phyloP scores from a whole-genome alignment of 225 moss, liverwort and hornwort species.

The Thuidium tamariscinum region DNA sequence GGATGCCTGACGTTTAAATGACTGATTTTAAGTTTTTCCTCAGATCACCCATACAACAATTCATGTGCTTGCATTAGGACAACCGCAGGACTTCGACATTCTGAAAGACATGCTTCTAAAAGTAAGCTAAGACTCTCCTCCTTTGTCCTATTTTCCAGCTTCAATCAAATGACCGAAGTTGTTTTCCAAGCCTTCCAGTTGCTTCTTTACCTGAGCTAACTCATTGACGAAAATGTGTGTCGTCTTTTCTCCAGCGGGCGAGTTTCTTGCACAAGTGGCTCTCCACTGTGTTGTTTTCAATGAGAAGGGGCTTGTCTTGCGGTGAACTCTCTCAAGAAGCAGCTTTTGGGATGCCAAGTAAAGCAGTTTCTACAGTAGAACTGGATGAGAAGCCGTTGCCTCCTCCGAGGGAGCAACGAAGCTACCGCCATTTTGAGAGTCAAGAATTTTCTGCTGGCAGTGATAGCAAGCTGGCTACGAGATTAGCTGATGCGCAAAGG shows the following conservation, averaged over 20 bases:
- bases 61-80: constrained; percentile 36
- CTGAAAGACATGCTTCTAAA: constrained; percentile 35
- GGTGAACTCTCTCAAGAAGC: constrained; percentile 18
- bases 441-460: constrained; percentile 3
- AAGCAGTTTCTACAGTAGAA: constrained; percentile 12
- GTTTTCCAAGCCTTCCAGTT: not conserved
- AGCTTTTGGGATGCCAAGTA: constrained; percentile 26
- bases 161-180: not conserved
- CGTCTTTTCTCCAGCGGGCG: constrained; percentile 19
- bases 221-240: not conserved
- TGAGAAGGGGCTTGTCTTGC: not conserved
- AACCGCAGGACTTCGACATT: constrained; percentile 33
- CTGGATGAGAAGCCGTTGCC: constrained; percentile 78
- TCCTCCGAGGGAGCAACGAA: constrained; percentile 43
- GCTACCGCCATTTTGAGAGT: constrained; percentile 35
- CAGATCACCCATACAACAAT: constrained; percentile 40
- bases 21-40: not conserved
- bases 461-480: constrained; percentile 8
- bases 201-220: not conserved
- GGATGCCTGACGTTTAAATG: not conserved
- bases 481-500: constrained; percentile 22
- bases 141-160: not conserved
- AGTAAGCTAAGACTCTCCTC: not conserved
- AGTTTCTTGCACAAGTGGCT: constrained; percentile 41
- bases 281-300: constrained; percentile 14